A percentile compares a stretch with the other conserved stretches of the same genome.
phyloP scores from a whole-genome alignment of 2,329 filamentous ascomycete species.

The Sporothrix luriei region DNA sequence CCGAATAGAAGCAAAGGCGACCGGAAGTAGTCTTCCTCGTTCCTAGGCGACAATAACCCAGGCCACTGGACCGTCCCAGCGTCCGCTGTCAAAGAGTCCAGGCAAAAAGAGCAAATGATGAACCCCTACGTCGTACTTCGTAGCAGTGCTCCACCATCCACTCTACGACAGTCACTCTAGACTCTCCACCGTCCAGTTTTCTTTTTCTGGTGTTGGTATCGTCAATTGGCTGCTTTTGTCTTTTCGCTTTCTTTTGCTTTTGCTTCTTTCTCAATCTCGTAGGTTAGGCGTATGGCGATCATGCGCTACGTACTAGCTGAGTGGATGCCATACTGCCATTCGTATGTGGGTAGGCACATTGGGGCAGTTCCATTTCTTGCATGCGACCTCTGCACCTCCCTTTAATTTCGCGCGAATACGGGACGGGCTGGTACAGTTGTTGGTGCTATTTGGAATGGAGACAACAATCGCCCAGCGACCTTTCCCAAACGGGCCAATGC shows the following conservation, averaged over 20 bases:
- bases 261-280: not conserved
- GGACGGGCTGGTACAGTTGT: conserved; percentile 5
- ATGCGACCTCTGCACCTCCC: conserved; percentile 10
- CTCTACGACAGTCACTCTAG: not conserved
- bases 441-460: conserved; percentile 1
- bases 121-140: no score
- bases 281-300: conserved; percentile 7
- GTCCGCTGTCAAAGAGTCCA: not conserved
- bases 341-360: not conserved
- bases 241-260: not conserved
- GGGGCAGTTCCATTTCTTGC: not conserved
- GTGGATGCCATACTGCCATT: not conserved
- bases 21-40: conserved; percentile 14
- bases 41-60: not conserved
- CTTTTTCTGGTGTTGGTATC: not conserved
- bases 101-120: not conserved
- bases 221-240: not conserved
- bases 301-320: not conserved
- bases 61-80: not conserved
- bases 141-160: not conserved
- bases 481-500: not conserved
- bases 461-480: not conserved
- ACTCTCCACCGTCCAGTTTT: no score
- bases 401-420: conserved; percentile 22
- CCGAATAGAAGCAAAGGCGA: not conserved